Conservation (phyloP, 148 eudicot species). For the Rhododendron henanense region DNA sequence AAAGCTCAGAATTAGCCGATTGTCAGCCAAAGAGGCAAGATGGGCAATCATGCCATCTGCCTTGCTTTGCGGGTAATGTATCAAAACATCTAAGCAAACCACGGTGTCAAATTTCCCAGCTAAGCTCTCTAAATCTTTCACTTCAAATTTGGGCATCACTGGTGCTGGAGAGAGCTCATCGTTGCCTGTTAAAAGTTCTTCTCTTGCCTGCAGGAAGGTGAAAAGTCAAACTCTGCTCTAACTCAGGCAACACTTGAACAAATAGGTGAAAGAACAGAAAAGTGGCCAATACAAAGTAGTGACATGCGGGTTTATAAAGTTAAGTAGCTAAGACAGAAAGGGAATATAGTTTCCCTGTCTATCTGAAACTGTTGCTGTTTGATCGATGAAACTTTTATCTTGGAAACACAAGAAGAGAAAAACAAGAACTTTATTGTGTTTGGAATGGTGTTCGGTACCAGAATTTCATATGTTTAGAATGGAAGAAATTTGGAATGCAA, state of each 20-base stretch:
- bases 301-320: not conserved
- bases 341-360: not conserved
- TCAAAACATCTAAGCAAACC: conserved; percentile 85
- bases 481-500: not conserved
- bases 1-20: conserved; percentile 74
- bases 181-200: conserved; percentile 50
- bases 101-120: conserved; percentile 87
- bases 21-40: conserved; percentile 87
- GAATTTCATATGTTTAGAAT: not conserved
- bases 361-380: not conserved
- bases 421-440: not conserved
- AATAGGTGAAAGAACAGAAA: not conserved
- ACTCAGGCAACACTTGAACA: not conserved
- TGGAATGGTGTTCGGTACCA: not conserved
- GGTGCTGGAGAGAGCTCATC: conserved; percentile 28
- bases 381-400: not conserved
- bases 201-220: conserved; percentile 49
- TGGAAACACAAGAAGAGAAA: not conserved
- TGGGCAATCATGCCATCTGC: conserved; percentile 95
- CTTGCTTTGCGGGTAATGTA: conserved; percentile 93
- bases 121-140: conserved; percentile 86
- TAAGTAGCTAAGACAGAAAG: not conserved
- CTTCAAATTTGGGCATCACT: conserved; percentile 86
- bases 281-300: not conserved
- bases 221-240: not conserved